Base-by-base conservation (phyloP, 179 eudicot species). In the Drosera spatulata region DNA sequence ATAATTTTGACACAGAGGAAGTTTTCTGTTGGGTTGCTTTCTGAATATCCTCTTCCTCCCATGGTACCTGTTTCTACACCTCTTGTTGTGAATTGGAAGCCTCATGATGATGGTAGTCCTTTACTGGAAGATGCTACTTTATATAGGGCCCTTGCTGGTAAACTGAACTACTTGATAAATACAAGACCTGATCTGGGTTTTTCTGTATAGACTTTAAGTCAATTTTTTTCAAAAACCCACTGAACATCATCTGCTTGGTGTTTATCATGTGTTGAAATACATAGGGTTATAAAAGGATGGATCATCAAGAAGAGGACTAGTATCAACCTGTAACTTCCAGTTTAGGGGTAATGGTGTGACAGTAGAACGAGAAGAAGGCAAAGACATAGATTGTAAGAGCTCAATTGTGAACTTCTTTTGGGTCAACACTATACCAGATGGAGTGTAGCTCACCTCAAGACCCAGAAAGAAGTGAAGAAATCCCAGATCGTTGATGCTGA, bases 401-500 rank as follows among this genome's bases (percentile, higher is more conserved):
- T 57, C 60, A 8, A 38, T 2, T 12, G 60, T 57, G 33, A 57
- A 40, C n/a, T 57, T 57, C 2, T 7, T 39, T 2, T 57, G 48
- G 1, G 46, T 9, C 6, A 57, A 22, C 1, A 15, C 2, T 6
- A 10, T 41, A 7, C 46, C 60, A 4, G 12, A n/a, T 7, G 46
- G 47, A 4, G n/a, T 0, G 3, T 57, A 15, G 11, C 45, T 57
- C 2, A 5, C 60, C n/a, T 57, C 15, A 2, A 57, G 7, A 0
- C 60, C 11, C 46, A 57, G 6, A 3, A 57, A 57, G 43, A 8
- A 57, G 12, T 3, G 15, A 7, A 41, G 14, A 0, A 7, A 0
- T 1, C 48, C 48, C 14, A 57, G 12, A 8, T 57, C 60, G 4
- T 57, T 57, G 48, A 57, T 57, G 5, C 60, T 7, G 41, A 57